Conservation (phyloP, 805 yeast species). For the Ogataea pignaliae region DNA sequence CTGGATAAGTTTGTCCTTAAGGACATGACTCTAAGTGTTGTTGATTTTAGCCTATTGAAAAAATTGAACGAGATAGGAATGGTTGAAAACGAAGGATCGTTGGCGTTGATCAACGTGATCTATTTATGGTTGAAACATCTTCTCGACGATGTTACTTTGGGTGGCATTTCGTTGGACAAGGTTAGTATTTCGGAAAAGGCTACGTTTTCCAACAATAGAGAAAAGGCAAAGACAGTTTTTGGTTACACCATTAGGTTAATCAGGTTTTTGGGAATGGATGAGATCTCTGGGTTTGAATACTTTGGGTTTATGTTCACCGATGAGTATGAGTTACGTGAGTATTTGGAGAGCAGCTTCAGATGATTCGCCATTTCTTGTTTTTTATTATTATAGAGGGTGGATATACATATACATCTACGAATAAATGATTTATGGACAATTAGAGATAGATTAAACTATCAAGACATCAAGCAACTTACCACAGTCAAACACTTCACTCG, state of each 20-base stretch:
- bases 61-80: constrained; percentile 20
- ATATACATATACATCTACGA: neutral
- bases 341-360: constrained; percentile 2
- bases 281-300: constrained; percentile 15
- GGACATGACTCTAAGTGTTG: constrained; percentile 11
- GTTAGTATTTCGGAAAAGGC: constrained; percentile 4
- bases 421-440: neutral
- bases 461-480: constrained; percentile 67
- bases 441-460: constrained; percentile 33
- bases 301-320: constrained; percentile 29
- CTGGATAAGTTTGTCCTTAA: constrained; percentile 14
- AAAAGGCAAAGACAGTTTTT: constrained; percentile 14
- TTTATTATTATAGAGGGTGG: neutral
- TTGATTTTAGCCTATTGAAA: constrained; percentile 7
- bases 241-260: constrained; percentile 19
- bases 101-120: constrained; percentile 18
- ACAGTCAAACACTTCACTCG: constrained; percentile 68
- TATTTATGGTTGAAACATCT: constrained; percentile 26
- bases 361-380: neutral
- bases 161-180: neutral
- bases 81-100: constrained; percentile 18
- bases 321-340: constrained; percentile 19
- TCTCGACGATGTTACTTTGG: constrained; percentile 7
- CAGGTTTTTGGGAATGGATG: constrained; percentile 20
- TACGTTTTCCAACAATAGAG: neutral